phyloP scores from a whole-genome alignment of 805 yeast species.

The Wickerhamomyces xylosicus region DNA sequence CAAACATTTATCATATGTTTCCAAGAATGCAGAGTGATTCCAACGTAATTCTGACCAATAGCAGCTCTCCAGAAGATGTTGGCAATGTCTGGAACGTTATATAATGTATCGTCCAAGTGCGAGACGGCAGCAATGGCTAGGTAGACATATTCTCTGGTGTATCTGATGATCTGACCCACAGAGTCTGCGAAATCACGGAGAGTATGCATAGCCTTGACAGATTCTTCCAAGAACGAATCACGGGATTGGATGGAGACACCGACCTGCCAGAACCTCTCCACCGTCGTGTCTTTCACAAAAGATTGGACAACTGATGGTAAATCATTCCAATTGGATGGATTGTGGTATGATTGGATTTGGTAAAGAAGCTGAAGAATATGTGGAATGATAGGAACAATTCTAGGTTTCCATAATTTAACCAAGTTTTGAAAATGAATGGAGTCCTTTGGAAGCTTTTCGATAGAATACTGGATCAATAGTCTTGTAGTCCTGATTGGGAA shows the following conservation, averaged over 20 bases:
- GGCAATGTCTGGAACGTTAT: slow-evolving; percentile 78
- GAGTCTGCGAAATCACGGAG: slow-evolving; percentile 95
- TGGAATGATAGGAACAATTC: slow-evolving; percentile 85
- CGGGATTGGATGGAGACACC: slow-evolving; percentile 92
- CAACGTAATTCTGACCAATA: slow-evolving; percentile 58
- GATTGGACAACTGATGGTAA: slow-evolving; percentile 85
- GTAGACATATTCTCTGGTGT: slow-evolving; percentile 93
- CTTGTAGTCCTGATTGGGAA: slow-evolving; percentile 96
- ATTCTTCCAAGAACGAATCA: slow-evolving; percentile 90
- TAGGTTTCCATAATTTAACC: slow-evolving; percentile 80
- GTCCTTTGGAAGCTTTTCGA: slow-evolving; percentile 78
- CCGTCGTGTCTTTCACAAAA: slow-evolving; percentile 81
- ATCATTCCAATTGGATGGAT: slow-evolving; percentile 84
- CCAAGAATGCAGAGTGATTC: slow-evolving; percentile 94
- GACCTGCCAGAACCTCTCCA: slow-evolving; percentile 97
- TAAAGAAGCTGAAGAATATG: slow-evolving; percentile 78
- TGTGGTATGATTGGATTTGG: slow-evolving; percentile 90
- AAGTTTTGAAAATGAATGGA: slow-evolving; percentile 60
- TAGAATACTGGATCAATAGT: slow-evolving; percentile 88
- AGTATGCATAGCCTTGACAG: slow-evolving; percentile 87
- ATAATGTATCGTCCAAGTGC: slow-evolving; percentile 80
- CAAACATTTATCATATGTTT: slow-evolving; percentile 91
- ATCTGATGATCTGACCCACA: slow-evolving; percentile 90
- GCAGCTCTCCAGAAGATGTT: slow-evolving; percentile 72
- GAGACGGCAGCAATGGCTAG: slow-evolving; percentile 83